phyloP scores from a whole-genome alignment of 1,284 basidiomycete species.

The Singerocomus inundabilis region DNA sequence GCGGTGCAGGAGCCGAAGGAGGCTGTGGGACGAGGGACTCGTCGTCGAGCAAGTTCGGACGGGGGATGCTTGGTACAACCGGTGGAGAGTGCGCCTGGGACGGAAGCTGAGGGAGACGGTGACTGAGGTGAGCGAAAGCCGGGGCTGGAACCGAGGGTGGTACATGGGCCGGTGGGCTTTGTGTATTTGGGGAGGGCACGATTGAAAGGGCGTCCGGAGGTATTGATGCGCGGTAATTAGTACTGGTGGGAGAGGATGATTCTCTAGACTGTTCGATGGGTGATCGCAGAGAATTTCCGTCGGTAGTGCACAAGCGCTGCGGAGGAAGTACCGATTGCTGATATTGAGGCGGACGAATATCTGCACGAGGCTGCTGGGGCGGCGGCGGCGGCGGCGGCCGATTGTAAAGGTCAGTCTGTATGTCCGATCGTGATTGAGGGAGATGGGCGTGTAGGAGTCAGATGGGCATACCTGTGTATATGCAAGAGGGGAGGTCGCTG shows the following conservation, averaged over 20 bases:
- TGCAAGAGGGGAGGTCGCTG: constrained; percentile 6
- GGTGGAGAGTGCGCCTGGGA: constrained; percentile 23
- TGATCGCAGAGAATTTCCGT: constrained; percentile 29
- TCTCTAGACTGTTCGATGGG: constrained; percentile 22
- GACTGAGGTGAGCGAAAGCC: constrained; percentile 14
- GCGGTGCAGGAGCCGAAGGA: constrained; percentile 51
- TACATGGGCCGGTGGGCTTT: constrained; percentile 19
- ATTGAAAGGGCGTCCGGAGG: constrained; percentile 17
- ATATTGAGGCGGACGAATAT: constrained; percentile 33
- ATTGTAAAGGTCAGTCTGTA: constrained; percentile 34
- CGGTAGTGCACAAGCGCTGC: constrained; percentile 8
- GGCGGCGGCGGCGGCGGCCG: constrained; percentile 44
- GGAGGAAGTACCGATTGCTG: constrained; percentile 21
- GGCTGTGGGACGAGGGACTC: constrained; percentile 38
- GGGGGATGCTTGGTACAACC: constrained; percentile 28
- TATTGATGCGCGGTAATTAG: constrained; percentile 33
- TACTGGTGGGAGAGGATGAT: constrained; percentile 19
- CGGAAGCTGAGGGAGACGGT: constrained; percentile 24
- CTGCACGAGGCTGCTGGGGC: constrained; percentile 29
- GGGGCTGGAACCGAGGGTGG: constrained; percentile 16
- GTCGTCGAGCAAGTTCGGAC: constrained; percentile 52
- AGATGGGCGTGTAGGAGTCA: constrained; percentile 1
- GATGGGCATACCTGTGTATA: constrained; percentile 22
- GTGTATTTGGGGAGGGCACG: constrained; percentile 20
- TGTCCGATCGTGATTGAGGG: constrained; percentile 9